A percentile compares a stretch with the other conserved stretches of the same genome.
Evolutionary conservation across 1,284 basidiomycete genomes (phyloP).

Genomic region (Cutaneotrichosporon mucoides): DNA sequence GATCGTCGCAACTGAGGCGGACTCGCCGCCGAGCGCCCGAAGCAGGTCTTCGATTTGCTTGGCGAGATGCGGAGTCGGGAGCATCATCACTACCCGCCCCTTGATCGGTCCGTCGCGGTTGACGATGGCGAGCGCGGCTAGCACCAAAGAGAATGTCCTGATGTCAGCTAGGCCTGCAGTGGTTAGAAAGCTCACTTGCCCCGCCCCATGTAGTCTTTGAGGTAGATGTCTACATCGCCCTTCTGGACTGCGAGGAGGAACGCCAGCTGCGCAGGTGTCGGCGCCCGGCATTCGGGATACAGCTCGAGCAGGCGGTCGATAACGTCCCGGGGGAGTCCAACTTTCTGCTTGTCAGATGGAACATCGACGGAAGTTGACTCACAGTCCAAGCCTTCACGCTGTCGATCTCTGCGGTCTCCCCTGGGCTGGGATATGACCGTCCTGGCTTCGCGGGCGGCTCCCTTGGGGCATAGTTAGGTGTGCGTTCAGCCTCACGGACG

Average conservation of each 20-base stretch:
- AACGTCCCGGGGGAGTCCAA: conserved; percentile 5
- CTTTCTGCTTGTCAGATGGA: conserved; percentile 11
- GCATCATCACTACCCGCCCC: conserved; percentile 20
- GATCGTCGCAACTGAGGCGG: not conserved
- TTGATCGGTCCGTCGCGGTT: not conserved
- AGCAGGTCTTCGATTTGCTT: conserved; percentile 24
- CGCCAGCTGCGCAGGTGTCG: conserved; percentile 32
- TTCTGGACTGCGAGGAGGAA: conserved; percentile 26
- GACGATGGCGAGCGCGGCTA: conserved; percentile 24
- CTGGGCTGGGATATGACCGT: not conserved
- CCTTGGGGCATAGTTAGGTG: too few relatives aligned
- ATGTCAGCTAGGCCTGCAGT: not conserved
- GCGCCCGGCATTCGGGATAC: conserved; percentile 25
- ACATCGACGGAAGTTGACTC: not conserved
- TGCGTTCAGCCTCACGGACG: too few relatives aligned
- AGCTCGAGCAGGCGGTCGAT: conserved; percentile 1
- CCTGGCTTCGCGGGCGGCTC: not conserved
- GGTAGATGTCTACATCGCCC: conserved; percentile 28
- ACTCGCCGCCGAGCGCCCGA: not conserved
- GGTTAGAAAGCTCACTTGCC: conserved; percentile 30
- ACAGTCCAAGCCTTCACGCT: conserved; percentile 13
- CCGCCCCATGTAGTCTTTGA: conserved; percentile 36
- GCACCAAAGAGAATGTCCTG: conserved; percentile 18
- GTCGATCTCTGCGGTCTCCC: not conserved
- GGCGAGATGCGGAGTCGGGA: conserved; percentile 31